Evolutionary conservation across 495 filamentous ascomycete species (phyloP), one percentile per base, ranked within the genome.

Genomic region (Rhypophila decipiens): DNA sequence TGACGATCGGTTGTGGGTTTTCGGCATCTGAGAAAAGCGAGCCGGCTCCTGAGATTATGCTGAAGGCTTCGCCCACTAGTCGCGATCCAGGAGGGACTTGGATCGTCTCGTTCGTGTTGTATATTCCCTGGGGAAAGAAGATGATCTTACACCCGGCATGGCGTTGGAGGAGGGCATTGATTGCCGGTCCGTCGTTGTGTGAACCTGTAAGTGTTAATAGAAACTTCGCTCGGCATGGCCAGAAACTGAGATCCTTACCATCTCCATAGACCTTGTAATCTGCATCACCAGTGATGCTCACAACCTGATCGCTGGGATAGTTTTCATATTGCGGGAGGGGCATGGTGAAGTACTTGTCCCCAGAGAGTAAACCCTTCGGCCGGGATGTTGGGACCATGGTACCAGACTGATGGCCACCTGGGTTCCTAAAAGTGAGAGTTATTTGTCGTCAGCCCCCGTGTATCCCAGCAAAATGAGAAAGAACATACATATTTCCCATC

Each of bases 51-150:
- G 68, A 64, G 39, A 76, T 75, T 8, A 64, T 58, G 12, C 66
- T 61, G 49, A 68, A 68, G 1, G 65, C 62, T 44, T 77, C 71
- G 12, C 73, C 74, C 1, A 74, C 61, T 35, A 77, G 56, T 5
- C 58, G 63, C 2, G 72, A 53, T 66, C 87, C 64, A 58, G 77
- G 58, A 72, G 78, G 61, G 76, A 80, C 47, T 12, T 76, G 61
- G 22, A 75, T 57, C 20, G 73, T 76, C n/a, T 63, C 55, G 15
- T 63, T 72, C 40, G 72, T 61, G 18, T 55, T 57, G 55, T 77
- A 76, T 41, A 65, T 70, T 17, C 72, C 72, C 41, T 68, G 61
- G 20, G 70, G 68, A 53, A 73, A 70, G 51, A 70, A 70, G 20
- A 65, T 55, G 33, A 73, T 65, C 39, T 67, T 68, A 49, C 52